Conservation (phyloP, 306 rosid species). For the Cotoneaster glaucophyllus region DNA sequence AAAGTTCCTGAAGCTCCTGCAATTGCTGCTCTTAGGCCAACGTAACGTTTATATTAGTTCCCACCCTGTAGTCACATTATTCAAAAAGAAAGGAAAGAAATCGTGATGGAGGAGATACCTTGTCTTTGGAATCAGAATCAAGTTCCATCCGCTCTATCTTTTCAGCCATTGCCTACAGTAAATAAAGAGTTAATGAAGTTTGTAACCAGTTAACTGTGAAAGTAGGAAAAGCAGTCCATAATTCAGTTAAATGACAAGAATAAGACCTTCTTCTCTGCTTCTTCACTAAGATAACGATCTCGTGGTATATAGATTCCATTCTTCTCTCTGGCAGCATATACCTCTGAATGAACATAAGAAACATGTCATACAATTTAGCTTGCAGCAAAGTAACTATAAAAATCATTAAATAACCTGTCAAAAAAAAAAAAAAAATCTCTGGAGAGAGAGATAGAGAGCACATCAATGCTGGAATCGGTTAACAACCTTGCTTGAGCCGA, state of each 20-base stretch:
- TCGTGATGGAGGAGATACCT: constrained; percentile 44
- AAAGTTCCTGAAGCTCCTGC: constrained; percentile 83
- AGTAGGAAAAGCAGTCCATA: background rate
- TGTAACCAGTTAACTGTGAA: constrained; percentile 12
- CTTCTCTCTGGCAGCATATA: constrained; percentile 98
- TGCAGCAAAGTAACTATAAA: background rate
- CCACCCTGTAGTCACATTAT: background rate
- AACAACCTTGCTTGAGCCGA: constrained; percentile 90
- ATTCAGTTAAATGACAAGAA: background rate
- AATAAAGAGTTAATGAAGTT: constrained; percentile 5
- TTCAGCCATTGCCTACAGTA: constrained; percentile 85
- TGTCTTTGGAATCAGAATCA: constrained; percentile 89
- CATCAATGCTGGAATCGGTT: constrained; percentile 3
- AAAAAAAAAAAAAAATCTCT: background rate
- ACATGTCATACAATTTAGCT: constrained; percentile 6
- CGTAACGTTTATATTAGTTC: constrained; percentile 9
- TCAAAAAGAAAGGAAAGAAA: constrained; percentile 11
- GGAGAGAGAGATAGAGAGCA: constrained; percentile 4
- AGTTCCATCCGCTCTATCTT: constrained; percentile 96
- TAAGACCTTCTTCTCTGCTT: constrained; percentile 92
- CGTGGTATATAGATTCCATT: constrained; percentile 99
- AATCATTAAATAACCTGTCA: background rate
- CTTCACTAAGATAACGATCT: constrained; percentile 92
- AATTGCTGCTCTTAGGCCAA: constrained; percentile 57
- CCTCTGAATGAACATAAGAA: constrained; percentile 46